phyloP scores from a whole-genome alignment of 108 stramenopile species.

The Nannochloropsis granulata region DNA sequence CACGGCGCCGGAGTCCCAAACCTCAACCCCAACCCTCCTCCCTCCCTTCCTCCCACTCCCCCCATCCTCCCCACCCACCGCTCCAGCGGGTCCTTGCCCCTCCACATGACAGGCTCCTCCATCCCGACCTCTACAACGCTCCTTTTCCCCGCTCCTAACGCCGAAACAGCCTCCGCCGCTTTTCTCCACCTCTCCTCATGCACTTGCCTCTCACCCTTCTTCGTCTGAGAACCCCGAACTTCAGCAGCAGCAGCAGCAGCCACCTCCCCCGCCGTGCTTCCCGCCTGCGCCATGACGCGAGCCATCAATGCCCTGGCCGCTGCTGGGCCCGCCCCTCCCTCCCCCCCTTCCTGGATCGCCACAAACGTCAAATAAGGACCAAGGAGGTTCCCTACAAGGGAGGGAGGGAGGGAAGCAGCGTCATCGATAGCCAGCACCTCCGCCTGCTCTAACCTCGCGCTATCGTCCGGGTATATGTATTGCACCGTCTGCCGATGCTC shows the following conservation, averaged over 20 bases:
- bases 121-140: not conserved
- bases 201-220: constrained; percentile 1
- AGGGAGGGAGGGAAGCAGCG: not conserved
- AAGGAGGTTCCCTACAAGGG: not conserved
- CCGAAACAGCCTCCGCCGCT: not conserved
- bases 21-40: not conserved
- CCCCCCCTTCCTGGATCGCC: not conserved
- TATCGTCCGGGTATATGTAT: not conserved
- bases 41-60: not conserved
- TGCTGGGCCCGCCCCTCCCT: not conserved
- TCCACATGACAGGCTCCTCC: not conserved
- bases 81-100: not conserved
- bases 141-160: not conserved
- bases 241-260: not conserved
- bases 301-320: not conserved
- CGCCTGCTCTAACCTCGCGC: not conserved
- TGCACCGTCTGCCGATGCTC: not conserved
- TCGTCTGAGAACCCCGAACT: not conserved
- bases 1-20: not conserved
- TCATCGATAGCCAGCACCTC: not conserved
- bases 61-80: not conserved
- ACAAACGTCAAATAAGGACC: not conserved
- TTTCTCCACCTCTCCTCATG: not conserved
- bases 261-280: not conserved
- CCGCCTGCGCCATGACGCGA: not conserved